Evolutionary conservation across 345 rosid genomes (phyloP).

Genomic region (Eucalyptus cloeziana): DNA sequence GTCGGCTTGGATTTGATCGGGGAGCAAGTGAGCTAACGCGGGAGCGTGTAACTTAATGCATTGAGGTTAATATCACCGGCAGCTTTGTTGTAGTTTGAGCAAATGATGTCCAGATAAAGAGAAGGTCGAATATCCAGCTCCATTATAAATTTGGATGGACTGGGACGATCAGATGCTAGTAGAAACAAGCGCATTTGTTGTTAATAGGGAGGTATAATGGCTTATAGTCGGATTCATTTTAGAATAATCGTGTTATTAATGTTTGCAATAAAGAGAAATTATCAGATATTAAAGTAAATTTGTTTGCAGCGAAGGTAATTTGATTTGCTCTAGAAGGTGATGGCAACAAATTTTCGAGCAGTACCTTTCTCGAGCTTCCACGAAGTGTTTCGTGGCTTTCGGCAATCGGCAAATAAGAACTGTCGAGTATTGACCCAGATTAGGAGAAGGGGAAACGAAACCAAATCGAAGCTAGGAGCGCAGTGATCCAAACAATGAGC

Average conservation of each 20-base stretch:
- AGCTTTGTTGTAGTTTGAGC: not conserved
- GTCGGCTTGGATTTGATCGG: conserved; percentile 93
- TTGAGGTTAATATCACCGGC: not conserved
- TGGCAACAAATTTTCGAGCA: not conserved
- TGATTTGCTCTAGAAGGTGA: not conserved
- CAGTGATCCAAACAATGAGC: not conserved
- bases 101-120: not conserved
- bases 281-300: not conserved
- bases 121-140: not conserved
- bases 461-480: not conserved
- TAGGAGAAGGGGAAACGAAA: not conserved
- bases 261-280: not conserved
- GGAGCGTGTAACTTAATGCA: not conserved
- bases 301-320: not conserved
- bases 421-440: not conserved
- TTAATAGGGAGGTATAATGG: not conserved
- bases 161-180: not conserved
- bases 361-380: not conserved
- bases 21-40: conserved; percentile 55
- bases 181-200: not conserved
- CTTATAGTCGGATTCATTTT: not conserved
- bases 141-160: not conserved
- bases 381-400: not conserved
- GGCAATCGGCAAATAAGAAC: not conserved
- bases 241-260: not conserved